Base-by-base conservation (phyloP, 2,329 filamentous ascomycete genomes). In the Cryphonectria nitschkei region DNA sequence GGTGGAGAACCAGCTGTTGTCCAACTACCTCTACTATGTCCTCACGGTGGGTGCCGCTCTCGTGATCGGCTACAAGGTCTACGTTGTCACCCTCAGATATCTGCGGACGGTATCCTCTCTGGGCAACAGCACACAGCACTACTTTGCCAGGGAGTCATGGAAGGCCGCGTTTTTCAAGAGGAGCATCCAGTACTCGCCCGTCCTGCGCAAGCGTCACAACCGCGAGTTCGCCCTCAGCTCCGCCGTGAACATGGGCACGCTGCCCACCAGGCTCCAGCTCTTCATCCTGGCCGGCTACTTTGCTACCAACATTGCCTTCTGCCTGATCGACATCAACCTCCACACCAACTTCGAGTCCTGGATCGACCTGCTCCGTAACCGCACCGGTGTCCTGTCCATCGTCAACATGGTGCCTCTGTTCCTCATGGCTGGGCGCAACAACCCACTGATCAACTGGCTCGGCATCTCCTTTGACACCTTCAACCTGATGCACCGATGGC, bases 381-480 rank as follows among this genome's bases (percentile, higher is more conserved):
- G 92, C 46, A 90, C 89, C 29, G 93, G 92, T 74, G 85, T 90
- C 63, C 84, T 95, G 73, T 82, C 92, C 8, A 87, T 90, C 58
- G 87, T 93, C 79, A 95, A 95, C 83, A 93, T 95, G 92, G 82
- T 90, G 63, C 92, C 93, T 1, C 83, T 95, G 4, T 92, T 94
- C 80, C 80, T 94, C 65, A 84, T 94, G 79, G 91, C 92, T 63
- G 90, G 90, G 58, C 87, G 92, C 75, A 95, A 94, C 82, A 95
- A 95, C 81, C 92, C 92, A 32, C 84, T 95, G 74, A 93, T 95
- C 77, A 84, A 84, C 72, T 83, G 92, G 74, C 85, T 93, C 68
- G 89, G 89, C 73, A 89, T 95, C 74, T 93, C 91, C 4, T 95
- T 94, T 79, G 92, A 95, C 79, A 93, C 91, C 0, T 94, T 93